These are phyloP conservation scores for Coemansia sp. DNA, from an alignment of 192 early-diverging fungal genomes.

Conservation along the genomic window DNA sequence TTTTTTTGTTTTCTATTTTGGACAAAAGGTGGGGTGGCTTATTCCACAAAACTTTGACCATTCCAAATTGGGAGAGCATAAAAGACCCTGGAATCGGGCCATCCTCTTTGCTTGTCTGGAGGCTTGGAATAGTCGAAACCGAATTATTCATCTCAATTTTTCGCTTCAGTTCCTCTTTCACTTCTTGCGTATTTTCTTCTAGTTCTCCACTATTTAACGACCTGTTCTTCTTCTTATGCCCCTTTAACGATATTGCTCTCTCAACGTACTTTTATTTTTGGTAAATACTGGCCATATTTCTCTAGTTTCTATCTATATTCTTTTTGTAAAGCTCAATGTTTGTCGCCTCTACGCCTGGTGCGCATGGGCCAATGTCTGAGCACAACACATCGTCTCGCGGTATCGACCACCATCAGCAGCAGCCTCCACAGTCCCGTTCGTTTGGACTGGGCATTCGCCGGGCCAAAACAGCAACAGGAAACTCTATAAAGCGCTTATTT, in stretches of 20 bases:
- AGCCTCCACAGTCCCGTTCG: not conserved
- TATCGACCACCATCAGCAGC: not conserved
- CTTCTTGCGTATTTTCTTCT: not conserved
- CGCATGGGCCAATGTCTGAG: slow-evolving; percentile 9
- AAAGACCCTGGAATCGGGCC: slow-evolving; percentile 12
- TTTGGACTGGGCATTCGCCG: slow-evolving; percentile 24
- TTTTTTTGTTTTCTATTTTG: slow-evolving; percentile 6
- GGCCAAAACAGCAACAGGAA: slow-evolving; percentile 30
- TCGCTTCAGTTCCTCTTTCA: not conserved
- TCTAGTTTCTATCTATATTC: not conserved
- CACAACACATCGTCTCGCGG: slow-evolving; percentile 1
- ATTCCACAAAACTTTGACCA: not conserved
- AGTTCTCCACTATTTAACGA: slow-evolving; percentile 1
- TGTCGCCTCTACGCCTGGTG: slow-evolving; percentile 13
- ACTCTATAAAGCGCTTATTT: slow-evolving; percentile 43
- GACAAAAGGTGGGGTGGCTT: not conserved
- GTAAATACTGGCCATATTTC: not conserved
- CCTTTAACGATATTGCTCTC: slow-evolving; percentile 5
- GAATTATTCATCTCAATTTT: not conserved
- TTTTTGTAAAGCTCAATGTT: slow-evolving; percentile 1
- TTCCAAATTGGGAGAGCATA: slow-evolving; percentile 4
- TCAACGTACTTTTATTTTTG: not conserved
- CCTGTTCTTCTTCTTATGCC: not conserved
- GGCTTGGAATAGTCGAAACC: slow-evolving; percentile 10
- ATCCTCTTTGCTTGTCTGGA: slow-evolving; percentile 3